Base-by-base conservation (phyloP, 805 yeast species). In the Starmerella kuoi region DNA sequence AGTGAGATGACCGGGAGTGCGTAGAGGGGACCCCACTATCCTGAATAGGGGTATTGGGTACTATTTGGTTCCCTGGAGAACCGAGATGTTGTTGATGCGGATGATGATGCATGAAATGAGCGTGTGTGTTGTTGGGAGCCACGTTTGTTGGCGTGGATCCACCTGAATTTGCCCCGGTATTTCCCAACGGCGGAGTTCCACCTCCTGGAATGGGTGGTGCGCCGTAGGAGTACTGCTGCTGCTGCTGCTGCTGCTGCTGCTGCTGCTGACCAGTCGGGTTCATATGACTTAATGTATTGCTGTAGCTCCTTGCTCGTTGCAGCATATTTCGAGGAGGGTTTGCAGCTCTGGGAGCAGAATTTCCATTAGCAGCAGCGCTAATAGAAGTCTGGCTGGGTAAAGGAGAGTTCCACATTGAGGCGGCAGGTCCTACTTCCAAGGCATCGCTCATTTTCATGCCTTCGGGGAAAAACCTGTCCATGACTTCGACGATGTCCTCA, bases 361-460 rank as follows among this genome's bases (percentile, higher is more conserved):
- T 25, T 9, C 14, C 12, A 14, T 25, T 25, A 11, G 28, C 28
- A 11, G 28, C 9, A 14, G 12, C 28, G n/a, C n/a, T n/a, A n/a
- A n/a, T n/a, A n/a, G n/a, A n/a, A n/a, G n/a, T n/a, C n/a, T n/a
- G n/a, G n/a, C n/a, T n/a, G n/a, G n/a, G n/a, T n/a, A n/a, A n/a
- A 9, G 33, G 33, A 15, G 37, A 18, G 26, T 12, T 18, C 40
- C 40, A 35, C 24, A 35, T 19, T 2, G 40, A 22, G 5, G 37
- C 45, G 7, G 51, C 26, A 7, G 49, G 47, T 3, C 54, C 81
- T 12, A 80, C 67, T 2, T 79, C 57, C 24, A 81, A 65, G 0
- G 88, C 79, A 38, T 79, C 84, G 15, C 63, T 61, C 68, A 78
- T 70, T 2, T 58, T 49, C 86, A 79, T 81, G 0, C 85, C 84